A percentile compares a stretch with the other conserved stretches of the same genome.
phyloP scores from a whole-genome alignment of 352 stramenopile species.

The Globisporangium paddicum region DNA sequence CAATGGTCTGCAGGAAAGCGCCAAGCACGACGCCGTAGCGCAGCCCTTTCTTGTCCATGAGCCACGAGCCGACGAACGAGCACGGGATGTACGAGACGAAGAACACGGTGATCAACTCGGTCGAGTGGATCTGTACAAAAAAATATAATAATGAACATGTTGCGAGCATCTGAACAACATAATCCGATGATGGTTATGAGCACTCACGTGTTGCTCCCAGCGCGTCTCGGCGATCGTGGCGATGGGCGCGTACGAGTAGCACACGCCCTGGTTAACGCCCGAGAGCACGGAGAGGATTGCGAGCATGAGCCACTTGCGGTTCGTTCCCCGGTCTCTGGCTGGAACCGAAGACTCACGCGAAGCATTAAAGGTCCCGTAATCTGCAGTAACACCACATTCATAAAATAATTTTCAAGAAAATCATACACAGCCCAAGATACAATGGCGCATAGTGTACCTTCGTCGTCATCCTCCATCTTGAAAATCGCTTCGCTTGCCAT shows the following conservation, averaged over 20 bases:
- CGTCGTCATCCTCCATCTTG: constrained; percentile 6
- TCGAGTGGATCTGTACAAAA: constrained; percentile 50
- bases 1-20: constrained; percentile 43
- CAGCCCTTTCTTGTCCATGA: constrained; percentile 77
- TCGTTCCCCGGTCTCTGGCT: background rate
- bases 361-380: background rate
- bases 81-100: constrained; percentile 75
- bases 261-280: constrained; percentile 68
- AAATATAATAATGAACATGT: too few species aligned
- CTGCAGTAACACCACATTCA: background rate
- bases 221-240: constrained; percentile 51
- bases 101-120: constrained; percentile 67
- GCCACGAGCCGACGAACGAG: constrained; percentile 75
- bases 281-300: constrained; percentile 54
- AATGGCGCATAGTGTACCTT: background rate
- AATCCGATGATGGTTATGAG: too few species aligned
- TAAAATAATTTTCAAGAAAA: too few species aligned
- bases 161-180: too few species aligned
- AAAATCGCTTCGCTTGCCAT: background rate
- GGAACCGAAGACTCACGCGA: background rate
- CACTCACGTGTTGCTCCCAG: constrained; percentile 46
- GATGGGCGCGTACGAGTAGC: constrained; percentile 78
- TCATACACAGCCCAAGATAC: too few species aligned
- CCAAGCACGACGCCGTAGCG: constrained; percentile 59
- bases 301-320: constrained; percentile 65